phyloP scores from a whole-genome alignment of 2,329 filamentous ascomycete genomes.

The Hypomyces rosellus region DNA sequence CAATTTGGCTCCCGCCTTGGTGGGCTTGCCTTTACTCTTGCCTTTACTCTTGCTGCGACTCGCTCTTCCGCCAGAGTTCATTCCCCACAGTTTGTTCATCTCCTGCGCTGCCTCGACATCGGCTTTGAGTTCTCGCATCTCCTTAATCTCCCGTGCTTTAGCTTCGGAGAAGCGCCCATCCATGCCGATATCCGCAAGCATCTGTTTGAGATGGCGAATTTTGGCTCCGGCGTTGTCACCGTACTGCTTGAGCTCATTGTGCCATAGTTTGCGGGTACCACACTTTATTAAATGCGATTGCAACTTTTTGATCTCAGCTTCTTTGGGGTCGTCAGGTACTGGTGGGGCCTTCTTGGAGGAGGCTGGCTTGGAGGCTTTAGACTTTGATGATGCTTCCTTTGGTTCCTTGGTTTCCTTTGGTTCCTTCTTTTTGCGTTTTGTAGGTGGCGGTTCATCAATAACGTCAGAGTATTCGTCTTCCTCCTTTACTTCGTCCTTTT shows the following conservation, averaged over 20 bases:
- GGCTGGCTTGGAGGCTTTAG: constrained; percentile 21
- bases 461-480: constrained; percentile 45
- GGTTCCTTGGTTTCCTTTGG: constrained; percentile 29
- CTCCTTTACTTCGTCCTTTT: constrained; percentile 21
- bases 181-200: constrained; percentile 82
- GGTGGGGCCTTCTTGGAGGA: constrained; percentile 23
- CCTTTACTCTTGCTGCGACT: constrained; percentile 32
- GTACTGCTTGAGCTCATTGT: constrained; percentile 70
- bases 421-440: constrained; percentile 51
- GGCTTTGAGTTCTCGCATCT: constrained; percentile 72
- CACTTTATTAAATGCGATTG: constrained; percentile 86
- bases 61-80: constrained; percentile 32
- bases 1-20: constrained; percentile 26
- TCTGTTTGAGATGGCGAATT: constrained; percentile 69
- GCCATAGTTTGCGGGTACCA: constrained; percentile 88
- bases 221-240: constrained; percentile 68
- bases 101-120: constrained; percentile 82
- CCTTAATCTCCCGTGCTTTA: constrained; percentile 81
- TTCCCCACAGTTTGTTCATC: constrained; percentile 74
- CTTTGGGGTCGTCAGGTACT: constrained; percentile 49
- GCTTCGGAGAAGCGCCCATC: constrained; percentile 79
- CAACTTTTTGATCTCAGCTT: constrained; percentile 78
- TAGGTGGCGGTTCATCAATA: constrained; percentile 63
- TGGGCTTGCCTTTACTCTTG: constrained; percentile 16
- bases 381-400: constrained; percentile 22